phyloP scores from a whole-genome alignment of 805 yeast species.

The Candida bentonensis region DNA sequence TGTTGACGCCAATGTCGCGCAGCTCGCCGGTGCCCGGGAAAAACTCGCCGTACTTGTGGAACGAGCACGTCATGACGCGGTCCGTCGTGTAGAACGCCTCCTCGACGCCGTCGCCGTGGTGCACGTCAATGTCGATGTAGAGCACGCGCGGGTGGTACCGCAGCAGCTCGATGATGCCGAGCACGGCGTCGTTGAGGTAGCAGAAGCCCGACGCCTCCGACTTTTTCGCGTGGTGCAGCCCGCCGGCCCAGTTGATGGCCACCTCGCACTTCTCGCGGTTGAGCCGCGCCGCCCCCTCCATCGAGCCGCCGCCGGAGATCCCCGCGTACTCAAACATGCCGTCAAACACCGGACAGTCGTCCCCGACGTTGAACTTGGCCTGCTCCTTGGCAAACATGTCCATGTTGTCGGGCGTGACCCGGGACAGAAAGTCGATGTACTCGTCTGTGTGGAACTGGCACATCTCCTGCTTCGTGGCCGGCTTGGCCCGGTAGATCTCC shows the following conservation, averaged over 20 bases:
- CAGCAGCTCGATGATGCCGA: slow-evolving; percentile 71
- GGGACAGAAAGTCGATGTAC: slow-evolving; percentile 78
- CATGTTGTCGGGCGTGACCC: slow-evolving; percentile 86
- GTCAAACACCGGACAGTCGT: slow-evolving; percentile 90
- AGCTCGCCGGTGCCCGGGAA: slow-evolving; percentile 96
- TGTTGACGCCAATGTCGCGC: slow-evolving; percentile 78
- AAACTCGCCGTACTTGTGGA: slow-evolving; percentile 92
- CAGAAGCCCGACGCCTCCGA: slow-evolving; percentile 92
- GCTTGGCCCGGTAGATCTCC: slow-evolving; percentile 95
- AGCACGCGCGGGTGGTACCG: slow-evolving; percentile 85
- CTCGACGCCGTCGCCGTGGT: slow-evolving; percentile 97
- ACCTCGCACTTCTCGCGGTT: slow-evolving; percentile 81
- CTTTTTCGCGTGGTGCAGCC: slow-evolving; percentile 92
- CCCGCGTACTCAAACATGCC: slow-evolving; percentile 87
- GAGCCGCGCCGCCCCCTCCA: slow-evolving; percentile 72
- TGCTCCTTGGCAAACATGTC: slow-evolving; percentile 80
- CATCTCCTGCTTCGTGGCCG: slow-evolving; percentile 97
- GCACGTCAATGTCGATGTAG: slow-evolving; percentile 88
- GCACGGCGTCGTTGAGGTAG: slow-evolving; percentile 85
- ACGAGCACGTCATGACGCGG: slow-evolving; percentile 90
- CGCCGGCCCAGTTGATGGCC: slow-evolving; percentile 95
- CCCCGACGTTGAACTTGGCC: slow-evolving; percentile 88
- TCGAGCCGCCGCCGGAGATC: slow-evolving; percentile 83
- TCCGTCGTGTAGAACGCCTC: slow-evolving; percentile 93
- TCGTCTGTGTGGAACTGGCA: slow-evolving; percentile 97